These are phyloP conservation scores for Silybum marianum DNA, from an alignment of 129 eudicot species.

Conservation along the genomic window DNA sequence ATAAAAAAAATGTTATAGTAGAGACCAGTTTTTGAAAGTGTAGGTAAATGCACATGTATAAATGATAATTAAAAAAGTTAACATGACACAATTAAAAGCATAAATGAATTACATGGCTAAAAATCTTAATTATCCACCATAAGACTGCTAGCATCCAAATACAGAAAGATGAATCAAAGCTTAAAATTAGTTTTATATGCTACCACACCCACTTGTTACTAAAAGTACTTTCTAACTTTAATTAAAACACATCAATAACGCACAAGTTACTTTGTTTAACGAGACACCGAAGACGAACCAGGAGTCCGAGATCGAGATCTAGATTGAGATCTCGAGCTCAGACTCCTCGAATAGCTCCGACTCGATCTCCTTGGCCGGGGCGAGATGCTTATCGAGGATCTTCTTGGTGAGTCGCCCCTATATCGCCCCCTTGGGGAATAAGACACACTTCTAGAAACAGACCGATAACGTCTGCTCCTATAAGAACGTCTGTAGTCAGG, in stretches of 20 bases:
- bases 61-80: no score
- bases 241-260: not conserved
- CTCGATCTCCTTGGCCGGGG: slow-evolving; percentile 45
- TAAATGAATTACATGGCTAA: no score
- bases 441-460: slow-evolving; percentile 63
- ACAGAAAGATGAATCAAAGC: no score
- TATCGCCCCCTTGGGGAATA: slow-evolving; percentile 48
- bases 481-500: slow-evolving; percentile 10
- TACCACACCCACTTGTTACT: not conserved
- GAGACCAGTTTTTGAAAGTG: no score
- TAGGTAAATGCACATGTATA: no score
- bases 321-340: not conserved
- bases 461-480: slow-evolving; percentile 44
- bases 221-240: not conserved
- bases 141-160: no score
- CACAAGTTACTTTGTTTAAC: not conserved
- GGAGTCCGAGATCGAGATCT: not conserved
- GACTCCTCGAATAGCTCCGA: not conserved
- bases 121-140: no score
- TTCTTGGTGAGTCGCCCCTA: slow-evolving; percentile 42
- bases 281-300: not conserved
- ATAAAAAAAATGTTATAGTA: no score
- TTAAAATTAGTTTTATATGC: not conserved
- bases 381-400: slow-evolving; percentile 36
- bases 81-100: no score